Percentiles rank a stretch among this genome's conserved stretches.
These are phyloP conservation scores for Chlorella vulgaris DNA, from an alignment of 139 green algal genomes.

Conservation along the genomic window DNA sequence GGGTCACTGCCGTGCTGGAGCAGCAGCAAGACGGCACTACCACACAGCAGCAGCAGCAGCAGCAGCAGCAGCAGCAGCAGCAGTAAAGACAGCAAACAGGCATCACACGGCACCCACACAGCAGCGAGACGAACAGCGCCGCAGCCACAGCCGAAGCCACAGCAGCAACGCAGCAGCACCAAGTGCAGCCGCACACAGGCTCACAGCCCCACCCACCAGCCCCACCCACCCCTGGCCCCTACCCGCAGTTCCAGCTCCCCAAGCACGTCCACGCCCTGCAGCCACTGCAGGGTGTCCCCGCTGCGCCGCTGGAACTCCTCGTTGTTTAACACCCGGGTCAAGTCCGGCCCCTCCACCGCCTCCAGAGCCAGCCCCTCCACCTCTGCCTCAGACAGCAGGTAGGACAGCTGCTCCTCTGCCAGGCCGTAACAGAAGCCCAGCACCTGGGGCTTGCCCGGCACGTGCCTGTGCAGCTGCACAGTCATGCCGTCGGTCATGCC, in stretches of 20 bases:
- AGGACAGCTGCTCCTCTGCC: not conserved
- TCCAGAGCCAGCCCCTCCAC: conserved; percentile 26
- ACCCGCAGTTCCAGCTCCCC: conserved; percentile 6
- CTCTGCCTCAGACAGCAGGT: conserved; percentile 19
- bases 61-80: no score
- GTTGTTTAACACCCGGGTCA: not conserved
- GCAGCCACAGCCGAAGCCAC: no score
- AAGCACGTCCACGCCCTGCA: conserved; percentile 27
- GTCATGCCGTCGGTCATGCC: conserved; percentile 7
- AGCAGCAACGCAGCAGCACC: not conserved
- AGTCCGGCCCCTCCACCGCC: not conserved
- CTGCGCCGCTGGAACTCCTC: conserved; percentile 19
- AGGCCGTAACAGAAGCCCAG: conserved; percentile 21
- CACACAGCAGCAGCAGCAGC: not conserved
- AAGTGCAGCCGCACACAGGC: no score
- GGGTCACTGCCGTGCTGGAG: not conserved
- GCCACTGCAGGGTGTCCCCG: conserved; percentile 3
- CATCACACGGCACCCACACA: no score
- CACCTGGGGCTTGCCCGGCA: not conserved
- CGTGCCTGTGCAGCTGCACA: not conserved
- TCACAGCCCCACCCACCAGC: not conserved
- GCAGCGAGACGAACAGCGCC: no score
- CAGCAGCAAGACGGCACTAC: not conserved
- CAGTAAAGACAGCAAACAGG: no score
- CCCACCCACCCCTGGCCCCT: not conserved